phyloP scores from a whole-genome alignment of 129 eudicot genomes.

The Tanacetum coccineum region DNA sequence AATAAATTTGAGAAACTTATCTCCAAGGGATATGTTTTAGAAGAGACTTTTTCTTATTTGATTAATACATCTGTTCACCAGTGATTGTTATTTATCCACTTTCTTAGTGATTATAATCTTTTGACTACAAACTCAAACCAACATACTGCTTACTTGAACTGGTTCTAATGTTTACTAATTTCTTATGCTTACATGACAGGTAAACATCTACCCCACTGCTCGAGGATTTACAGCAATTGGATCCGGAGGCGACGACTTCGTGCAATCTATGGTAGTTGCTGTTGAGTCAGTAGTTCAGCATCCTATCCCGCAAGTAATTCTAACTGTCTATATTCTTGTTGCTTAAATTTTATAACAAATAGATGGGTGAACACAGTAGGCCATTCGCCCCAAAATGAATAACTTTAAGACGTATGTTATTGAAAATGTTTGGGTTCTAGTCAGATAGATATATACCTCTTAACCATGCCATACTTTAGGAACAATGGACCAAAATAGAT shows the following conservation, averaged over 20 bases:
- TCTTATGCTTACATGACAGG: conserved; percentile 35
- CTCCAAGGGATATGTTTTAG: no score
- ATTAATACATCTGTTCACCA: no score
- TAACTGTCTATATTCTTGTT: conserved; percentile 2
- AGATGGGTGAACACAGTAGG: neutral
- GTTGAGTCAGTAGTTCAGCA: conserved; percentile 89
- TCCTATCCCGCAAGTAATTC: conserved; percentile 72
- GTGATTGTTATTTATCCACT: no score
- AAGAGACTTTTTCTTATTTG: no score
- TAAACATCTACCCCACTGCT: conserved; percentile 79
- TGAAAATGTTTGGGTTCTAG: no score
- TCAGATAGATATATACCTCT: no score
- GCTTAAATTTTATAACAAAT: conserved; percentile 11
- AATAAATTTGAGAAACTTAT: no score
- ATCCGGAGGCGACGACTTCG: conserved; percentile 97
- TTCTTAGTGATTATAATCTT: no score
- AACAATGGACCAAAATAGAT: no score
- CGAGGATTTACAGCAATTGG: conserved; percentile 99
- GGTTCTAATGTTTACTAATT: conserved; percentile 9
- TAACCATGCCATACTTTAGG: no score
- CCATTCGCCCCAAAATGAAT: neutral
- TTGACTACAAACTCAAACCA: no score
- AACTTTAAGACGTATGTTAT: no score
- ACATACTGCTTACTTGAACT: conserved; percentile 12
- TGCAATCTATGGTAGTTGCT: conserved; percentile 92